Conservation (phyloP, 164 flowering plant species). For the Taxillus chinensis region DNA sequence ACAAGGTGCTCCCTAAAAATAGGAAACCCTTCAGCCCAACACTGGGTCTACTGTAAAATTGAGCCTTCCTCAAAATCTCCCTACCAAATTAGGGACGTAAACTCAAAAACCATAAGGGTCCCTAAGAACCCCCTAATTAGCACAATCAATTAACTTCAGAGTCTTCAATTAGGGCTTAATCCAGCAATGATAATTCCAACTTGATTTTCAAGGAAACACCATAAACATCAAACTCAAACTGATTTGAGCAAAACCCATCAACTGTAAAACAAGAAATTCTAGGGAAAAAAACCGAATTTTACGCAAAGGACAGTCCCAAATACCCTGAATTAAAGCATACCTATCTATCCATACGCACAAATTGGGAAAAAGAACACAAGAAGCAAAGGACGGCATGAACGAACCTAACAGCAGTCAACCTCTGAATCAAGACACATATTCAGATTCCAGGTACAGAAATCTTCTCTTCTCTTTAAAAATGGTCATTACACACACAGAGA, state of each 20-base stretch:
- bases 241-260: conserved; percentile 15
- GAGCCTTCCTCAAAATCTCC: not conserved
- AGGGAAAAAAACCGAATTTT: too few species aligned
- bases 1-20: conserved; percentile 15
- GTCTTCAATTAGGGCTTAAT: not conserved
- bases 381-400: too few species aligned
- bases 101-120: not conserved
- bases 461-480: too few species aligned
- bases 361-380: too few species aligned
- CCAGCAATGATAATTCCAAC: conserved; percentile 4
- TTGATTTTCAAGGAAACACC: conserved; percentile 6
- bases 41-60: not conserved
- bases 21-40: not conserved
- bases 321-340: too few species aligned
- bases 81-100: conserved; percentile 4
- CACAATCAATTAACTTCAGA: conserved; percentile 6
- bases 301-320: too few species aligned
- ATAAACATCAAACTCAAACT: conserved; percentile 10
- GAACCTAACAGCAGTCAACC: too few species aligned
- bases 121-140: not conserved
- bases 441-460: too few species aligned
- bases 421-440: too few species aligned
- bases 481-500: too few species aligned
- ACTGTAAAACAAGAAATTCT: not conserved
- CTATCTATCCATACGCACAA: too few species aligned